Base-by-base conservation (phyloP, 805 yeast species). In the Yarrowia sp. region DNA sequence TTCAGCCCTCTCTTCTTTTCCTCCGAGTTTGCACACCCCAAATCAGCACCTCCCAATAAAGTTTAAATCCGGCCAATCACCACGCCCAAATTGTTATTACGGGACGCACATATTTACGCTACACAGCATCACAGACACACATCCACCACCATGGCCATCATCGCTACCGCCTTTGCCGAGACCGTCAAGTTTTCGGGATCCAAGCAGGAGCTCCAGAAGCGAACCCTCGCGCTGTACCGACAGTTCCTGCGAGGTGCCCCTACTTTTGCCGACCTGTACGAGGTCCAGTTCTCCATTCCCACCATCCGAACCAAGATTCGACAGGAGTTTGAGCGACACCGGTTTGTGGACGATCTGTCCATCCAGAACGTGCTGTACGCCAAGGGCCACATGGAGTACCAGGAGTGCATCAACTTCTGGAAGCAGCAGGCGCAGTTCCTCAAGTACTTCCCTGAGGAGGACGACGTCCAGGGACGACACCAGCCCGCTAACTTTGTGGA, bases 331-430 rank as follows among this genome's bases (percentile, higher is more conserved):
- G 96, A 90, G 75, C 85, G 96, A 77, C 81, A 89, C 70, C 80
- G 96, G 70, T 89, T 78, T 71, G 90, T 88, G 59, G 77, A 77
- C 60, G 90, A 87, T 70, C 72, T 86, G 66, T 82, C 83, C 32
- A 82, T 86, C 47, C 79, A 81, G 66, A 90, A 89, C 74, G 80
- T 87, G 16, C 78, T 90, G 63, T 83, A 83, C 67, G 84, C 88
- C 77, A 87, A 88, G 77, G 96, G 93, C 6, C 91, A 88, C 70
- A 88, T 88, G 94, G 96, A 90, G 73, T 90, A 84, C 75, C 96
- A 89, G 76, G 96, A 89, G 72, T 80, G 88, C 70, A 81, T 86
- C 69, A 90, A 90, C 76, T 89, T 89, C 78, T 89, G 96, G 96
- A 90, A 89, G 74, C 96, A 90, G 78, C 84, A 83, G 71, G 83